Evolutionary conservation across 2,329 filamentous ascomycete species (phyloP).

Genomic region (Talaromyces amestolkiae): DNA sequence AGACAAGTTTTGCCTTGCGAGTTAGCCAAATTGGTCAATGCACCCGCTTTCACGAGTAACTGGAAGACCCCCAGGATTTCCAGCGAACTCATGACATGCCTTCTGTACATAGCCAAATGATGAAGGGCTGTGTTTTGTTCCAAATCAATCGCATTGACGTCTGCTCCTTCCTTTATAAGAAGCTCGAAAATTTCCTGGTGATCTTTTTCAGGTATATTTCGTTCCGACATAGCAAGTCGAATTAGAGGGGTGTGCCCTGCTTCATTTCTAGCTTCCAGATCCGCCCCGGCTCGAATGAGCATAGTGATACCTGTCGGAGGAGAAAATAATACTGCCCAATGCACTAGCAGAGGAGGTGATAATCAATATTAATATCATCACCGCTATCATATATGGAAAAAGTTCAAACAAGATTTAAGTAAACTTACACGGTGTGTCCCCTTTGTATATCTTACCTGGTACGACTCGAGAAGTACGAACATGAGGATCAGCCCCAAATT

Average conservation of each 20-base stretch:
- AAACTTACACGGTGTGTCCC: not conserved
- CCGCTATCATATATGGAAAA: too few species aligned
- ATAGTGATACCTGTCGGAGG: not conserved
- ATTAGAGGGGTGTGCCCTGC: not conserved
- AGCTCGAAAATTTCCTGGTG: not conserved
- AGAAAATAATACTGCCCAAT: not conserved
- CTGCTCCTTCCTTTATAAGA: not conserved
- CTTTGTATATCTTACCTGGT: not conserved
- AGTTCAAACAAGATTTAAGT: not conserved
- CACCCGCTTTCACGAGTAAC: conserved; percentile 6
- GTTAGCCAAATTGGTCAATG: conserved; percentile 4
- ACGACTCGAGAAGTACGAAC: not conserved
- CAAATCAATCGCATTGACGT: not conserved
- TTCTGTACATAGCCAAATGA: not conserved
- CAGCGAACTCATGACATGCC: not conserved
- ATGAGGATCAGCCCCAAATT: conserved; percentile 1
- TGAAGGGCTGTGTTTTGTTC: not conserved
- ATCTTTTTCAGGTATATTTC: too few species aligned
- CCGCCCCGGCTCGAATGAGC: not conserved
- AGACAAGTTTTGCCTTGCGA: conserved; percentile 5
- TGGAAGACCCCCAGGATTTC: not conserved
- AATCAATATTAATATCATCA: not conserved
- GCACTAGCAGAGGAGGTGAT: not conserved
- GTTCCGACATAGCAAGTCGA: not conserved
- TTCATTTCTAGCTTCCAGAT: conserved; percentile 5